Evolutionary conservation across 352 stramenopile species (phyloP).

Genomic region (Phytophthora crassamura): DNA sequence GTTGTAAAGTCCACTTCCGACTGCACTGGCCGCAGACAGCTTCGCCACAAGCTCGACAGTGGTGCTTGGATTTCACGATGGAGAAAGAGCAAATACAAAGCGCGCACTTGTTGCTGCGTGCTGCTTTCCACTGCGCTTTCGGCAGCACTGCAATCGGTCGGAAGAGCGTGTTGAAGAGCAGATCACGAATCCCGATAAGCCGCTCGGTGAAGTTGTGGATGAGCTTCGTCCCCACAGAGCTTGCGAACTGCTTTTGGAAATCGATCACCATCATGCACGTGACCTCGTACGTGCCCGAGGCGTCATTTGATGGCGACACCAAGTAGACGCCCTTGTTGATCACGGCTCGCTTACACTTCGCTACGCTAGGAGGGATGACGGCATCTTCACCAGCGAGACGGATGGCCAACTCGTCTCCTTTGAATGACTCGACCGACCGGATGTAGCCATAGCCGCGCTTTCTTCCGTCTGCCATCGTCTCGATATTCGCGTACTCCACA

Average conservation of each 20-base stretch:
- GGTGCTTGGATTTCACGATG: slow-evolving; percentile 76
- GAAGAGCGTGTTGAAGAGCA: slow-evolving; percentile 88
- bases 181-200: slow-evolving; percentile 81
- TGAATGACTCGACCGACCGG: slow-evolving; percentile 83
- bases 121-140: slow-evolving; percentile 67
- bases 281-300: slow-evolving; percentile 71
- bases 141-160: slow-evolving; percentile 69
- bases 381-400: slow-evolving; percentile 71
- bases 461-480: slow-evolving; percentile 66
- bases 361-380: slow-evolving; percentile 73
- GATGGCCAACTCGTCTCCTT: slow-evolving; percentile 78
- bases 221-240: slow-evolving; percentile 64
- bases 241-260: slow-evolving; percentile 84
- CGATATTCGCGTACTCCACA: slow-evolving; percentile 86
- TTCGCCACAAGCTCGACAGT: slow-evolving; percentile 85
- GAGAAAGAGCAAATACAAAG: slow-evolving; percentile 78
- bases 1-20: slow-evolving; percentile 83
- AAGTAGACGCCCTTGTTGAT: slow-evolving; percentile 87
- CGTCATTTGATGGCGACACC: slow-evolving; percentile 49
- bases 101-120: slow-evolving; percentile 62
- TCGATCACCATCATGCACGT: slow-evolving; percentile 88
- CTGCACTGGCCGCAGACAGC: slow-evolving; percentile 85
- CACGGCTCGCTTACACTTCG: slow-evolving; percentile 85
- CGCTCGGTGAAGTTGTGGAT: slow-evolving; percentile 82
- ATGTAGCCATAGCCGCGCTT: slow-evolving; percentile 81